These are phyloP conservation scores for Orobanche coerulescens DNA, from an alignment of 257 asterid species.

Conservation along the genomic window DNA sequence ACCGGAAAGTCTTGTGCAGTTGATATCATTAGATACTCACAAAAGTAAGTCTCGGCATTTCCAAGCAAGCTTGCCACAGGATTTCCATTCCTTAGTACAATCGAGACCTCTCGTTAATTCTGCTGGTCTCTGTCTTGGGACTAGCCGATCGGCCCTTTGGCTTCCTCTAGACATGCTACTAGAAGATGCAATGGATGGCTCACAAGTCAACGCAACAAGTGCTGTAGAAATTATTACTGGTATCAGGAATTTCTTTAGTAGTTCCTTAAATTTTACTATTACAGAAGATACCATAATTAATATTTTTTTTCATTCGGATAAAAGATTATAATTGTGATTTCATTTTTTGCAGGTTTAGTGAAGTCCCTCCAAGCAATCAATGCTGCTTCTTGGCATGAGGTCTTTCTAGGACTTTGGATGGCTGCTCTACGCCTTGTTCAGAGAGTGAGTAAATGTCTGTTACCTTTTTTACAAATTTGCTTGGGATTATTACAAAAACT, in stretches of 20 bases:
- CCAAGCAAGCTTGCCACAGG: constrained; percentile 37
- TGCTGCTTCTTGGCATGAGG: constrained; percentile 81
- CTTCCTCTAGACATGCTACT: constrained; percentile 87
- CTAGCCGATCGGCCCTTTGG: constrained; percentile 77
- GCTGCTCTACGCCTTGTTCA: constrained; percentile 92
- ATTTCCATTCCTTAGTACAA: constrained; percentile 33
- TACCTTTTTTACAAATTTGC: no score
- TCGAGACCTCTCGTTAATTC: constrained; percentile 50
- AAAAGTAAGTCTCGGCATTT: constrained; percentile 25
- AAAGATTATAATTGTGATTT: constrained; percentile 13
- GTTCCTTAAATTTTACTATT: not conserved
- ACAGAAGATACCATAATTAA: no score
- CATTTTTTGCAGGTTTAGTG: constrained; percentile 59
- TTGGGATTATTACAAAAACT: no score
- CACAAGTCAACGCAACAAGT: constrained; percentile 80
- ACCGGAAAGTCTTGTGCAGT: constrained; percentile 43
- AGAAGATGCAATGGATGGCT: constrained; percentile 94
- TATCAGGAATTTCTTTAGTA: constrained; percentile 22
- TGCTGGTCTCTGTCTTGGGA: constrained; percentile 63
- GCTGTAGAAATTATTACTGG: constrained; percentile 87
- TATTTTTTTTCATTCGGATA: no score
- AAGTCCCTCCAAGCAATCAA: constrained; percentile 83
- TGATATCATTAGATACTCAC: constrained; percentile 35
- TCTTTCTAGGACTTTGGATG: constrained; percentile 95
- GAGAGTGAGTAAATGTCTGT: constrained; percentile 73